Conservation (phyloP, 495 filamentous ascomycete genomes). For the Amniculicola lignicola region DNA sequence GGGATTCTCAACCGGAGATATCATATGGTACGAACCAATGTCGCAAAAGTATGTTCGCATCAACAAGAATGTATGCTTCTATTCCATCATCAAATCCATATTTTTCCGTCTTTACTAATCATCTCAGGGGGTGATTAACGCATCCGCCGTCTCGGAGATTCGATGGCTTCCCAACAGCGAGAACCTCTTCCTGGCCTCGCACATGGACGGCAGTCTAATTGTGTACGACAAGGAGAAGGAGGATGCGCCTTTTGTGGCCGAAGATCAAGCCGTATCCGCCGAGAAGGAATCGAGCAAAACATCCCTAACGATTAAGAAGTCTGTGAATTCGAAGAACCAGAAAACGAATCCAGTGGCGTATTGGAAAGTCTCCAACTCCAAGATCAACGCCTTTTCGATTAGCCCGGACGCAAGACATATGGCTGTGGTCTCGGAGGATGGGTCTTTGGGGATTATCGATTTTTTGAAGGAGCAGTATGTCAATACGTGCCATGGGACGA, state of each 20-base stretch:
- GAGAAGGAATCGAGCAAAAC: conserved; percentile 35
- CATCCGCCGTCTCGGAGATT: conserved; percentile 79
- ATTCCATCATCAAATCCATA: not conserved
- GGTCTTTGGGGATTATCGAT: conserved; percentile 82
- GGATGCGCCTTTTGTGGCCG: conserved; percentile 70
- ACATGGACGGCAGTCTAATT: conserved; percentile 88
- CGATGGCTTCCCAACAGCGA: conserved; percentile 94
- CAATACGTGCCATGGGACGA: too few relatives aligned
- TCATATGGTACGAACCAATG: conserved; percentile 98
- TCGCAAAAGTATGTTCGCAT: conserved; percentile 92
- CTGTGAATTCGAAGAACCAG: conserved; percentile 87
- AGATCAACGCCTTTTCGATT: conserved; percentile 84
- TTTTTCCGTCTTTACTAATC: conserved; percentile 10
- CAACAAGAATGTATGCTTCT: conserved; percentile 75
- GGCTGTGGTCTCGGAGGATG: conserved; percentile 92
- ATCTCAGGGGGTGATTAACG: conserved; percentile 73
- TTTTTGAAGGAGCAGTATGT: conserved; percentile 85
- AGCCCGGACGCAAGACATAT: conserved; percentile 81
- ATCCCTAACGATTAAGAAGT: conserved; percentile 67
- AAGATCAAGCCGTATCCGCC: conserved; percentile 36
- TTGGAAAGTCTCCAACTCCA: conserved; percentile 87
- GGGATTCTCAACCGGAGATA: conserved; percentile 93
- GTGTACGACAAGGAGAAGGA: conserved; percentile 99
- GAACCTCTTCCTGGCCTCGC: conserved; percentile 85
- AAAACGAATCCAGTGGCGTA: conserved; percentile 86